Evolutionary conservation across 768 basidiomycete species (phyloP).

Genomic region (Rhodotorula sphaerocarpa): DNA sequence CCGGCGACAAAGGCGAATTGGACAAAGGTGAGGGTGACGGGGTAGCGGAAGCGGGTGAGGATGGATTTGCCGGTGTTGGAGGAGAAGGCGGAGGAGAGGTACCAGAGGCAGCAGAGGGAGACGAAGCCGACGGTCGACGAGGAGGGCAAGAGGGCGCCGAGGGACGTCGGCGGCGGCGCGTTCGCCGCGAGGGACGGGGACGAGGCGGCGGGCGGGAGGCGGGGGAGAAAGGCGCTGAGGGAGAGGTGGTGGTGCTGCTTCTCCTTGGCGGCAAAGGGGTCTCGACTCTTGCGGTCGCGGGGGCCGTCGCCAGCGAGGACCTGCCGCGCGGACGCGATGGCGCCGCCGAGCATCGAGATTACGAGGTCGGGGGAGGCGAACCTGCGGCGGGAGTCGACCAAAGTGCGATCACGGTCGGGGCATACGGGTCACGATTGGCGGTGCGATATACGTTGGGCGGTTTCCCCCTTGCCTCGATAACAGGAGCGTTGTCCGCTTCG

Average conservation of each 20-base stretch:
- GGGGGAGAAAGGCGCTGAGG: background rate
- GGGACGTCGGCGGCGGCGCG: background rate
- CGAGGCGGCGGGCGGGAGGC: background rate
- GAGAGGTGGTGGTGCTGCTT: background rate
- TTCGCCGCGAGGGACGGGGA: background rate
- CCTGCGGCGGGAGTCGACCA: background rate
- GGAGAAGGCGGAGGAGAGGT: conserved; percentile 80
- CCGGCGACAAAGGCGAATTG: conserved; percentile 90
- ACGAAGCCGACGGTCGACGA: conserved; percentile 51
- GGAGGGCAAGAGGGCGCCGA: conserved; percentile 5
- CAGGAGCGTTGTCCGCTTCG: no score
- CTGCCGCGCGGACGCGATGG: background rate
- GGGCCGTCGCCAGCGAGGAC: background rate
- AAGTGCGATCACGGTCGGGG: no score
- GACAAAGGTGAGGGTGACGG: conserved; percentile 89
- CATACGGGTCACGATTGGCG: no score
- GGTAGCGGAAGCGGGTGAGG: conserved; percentile 83
- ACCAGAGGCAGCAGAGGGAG: conserved; percentile 81
- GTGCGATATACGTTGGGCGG: no score
- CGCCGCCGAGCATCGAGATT: no score
- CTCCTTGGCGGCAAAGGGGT: background rate
- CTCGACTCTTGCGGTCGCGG: background rate
- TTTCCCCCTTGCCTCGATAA: no score
- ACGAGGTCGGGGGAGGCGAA: no score
- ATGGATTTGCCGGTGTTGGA: conserved; percentile 96